These are phyloP conservation scores for Tricholoma sp. DNA, from an alignment of 768 basidiomycete species.

Conservation along the genomic window DNA sequence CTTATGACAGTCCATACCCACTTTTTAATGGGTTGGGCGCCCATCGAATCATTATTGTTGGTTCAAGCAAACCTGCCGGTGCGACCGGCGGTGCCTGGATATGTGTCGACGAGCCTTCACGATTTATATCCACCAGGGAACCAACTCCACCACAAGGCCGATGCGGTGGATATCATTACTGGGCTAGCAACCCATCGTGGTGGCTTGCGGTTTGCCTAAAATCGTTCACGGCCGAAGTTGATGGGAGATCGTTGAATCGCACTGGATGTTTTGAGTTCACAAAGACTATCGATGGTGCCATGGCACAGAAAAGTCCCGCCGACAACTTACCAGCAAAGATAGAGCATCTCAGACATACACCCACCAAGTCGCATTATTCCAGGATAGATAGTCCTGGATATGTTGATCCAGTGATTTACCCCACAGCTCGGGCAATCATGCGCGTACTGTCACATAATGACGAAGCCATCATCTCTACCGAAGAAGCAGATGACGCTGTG, in stretches of 20 bases:
- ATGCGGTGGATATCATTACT: background rate
- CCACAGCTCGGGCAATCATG: background rate
- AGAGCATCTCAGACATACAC: background rate
- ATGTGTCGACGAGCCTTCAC: background rate
- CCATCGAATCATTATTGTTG: background rate
- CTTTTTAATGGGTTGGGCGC: background rate
- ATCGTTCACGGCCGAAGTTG: background rate
- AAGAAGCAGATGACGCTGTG: background rate
- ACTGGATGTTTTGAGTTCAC: background rate
- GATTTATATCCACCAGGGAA: background rate
- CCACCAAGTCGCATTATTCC: background rate
- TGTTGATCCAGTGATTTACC: background rate
- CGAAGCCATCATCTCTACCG: background rate
- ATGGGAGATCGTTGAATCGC: background rate
- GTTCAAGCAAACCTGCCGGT: background rate
- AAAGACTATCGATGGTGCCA: background rate
- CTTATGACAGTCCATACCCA: background rate
- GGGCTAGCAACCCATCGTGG: background rate
- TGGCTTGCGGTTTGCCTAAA: background rate
- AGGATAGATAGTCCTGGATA: background rate
- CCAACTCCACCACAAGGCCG: background rate
- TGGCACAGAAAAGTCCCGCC: background rate
- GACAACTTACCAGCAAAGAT: background rate
- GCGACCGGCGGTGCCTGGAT: background rate
- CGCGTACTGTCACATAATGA: background rate